These are phyloP conservation scores for Astrocystis sublimbata DNA, from an alignment of 495 filamentous ascomycete genomes.

Conservation along the genomic window DNA sequence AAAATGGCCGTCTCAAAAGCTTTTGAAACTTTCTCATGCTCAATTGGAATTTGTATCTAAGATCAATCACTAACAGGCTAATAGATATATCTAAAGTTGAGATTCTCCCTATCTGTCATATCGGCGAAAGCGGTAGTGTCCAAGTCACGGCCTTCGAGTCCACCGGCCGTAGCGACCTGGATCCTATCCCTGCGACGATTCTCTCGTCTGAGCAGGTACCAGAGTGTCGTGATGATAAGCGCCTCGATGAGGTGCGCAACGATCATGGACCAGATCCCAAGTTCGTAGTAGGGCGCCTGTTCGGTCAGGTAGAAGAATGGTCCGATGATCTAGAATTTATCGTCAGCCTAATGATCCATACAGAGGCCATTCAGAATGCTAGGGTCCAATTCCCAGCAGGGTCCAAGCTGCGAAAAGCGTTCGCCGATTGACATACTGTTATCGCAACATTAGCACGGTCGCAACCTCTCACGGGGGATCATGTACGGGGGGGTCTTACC, in stretches of 20 bases:
- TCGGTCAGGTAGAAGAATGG: conserved; percentile 63
- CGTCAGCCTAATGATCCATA: conserved; percentile 5
- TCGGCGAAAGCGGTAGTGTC: conserved; percentile 60
- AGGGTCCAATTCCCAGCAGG: background rate
- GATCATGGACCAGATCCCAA: conserved; percentile 66
- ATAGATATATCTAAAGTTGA: conserved; percentile 49
- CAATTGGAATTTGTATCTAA: background rate
- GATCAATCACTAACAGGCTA: background rate
- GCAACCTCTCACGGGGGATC: background rate
- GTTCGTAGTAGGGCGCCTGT: conserved; percentile 56
- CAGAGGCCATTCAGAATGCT: too few species aligned
- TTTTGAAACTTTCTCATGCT: too few species aligned
- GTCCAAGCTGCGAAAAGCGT: conserved; percentile 32
- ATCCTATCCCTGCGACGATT: conserved; percentile 54
- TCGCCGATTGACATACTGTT: conserved; percentile 20
- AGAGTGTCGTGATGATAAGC: conserved; percentile 47
- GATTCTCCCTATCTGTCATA: conserved; percentile 62
- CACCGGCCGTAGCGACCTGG: conserved; percentile 41
- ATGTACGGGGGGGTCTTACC: conserved; percentile 2
- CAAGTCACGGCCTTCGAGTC: conserved; percentile 44
- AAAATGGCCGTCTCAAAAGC: too few species aligned
- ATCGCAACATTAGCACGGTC: conserved; percentile 1
- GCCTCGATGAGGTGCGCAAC: conserved; percentile 59
- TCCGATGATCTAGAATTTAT: conserved; percentile 43
- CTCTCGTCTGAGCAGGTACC: conserved; percentile 54